Conservation (phyloP, 768 basidiomycete genomes). For the Fibroporia radiculosa region DNA sequence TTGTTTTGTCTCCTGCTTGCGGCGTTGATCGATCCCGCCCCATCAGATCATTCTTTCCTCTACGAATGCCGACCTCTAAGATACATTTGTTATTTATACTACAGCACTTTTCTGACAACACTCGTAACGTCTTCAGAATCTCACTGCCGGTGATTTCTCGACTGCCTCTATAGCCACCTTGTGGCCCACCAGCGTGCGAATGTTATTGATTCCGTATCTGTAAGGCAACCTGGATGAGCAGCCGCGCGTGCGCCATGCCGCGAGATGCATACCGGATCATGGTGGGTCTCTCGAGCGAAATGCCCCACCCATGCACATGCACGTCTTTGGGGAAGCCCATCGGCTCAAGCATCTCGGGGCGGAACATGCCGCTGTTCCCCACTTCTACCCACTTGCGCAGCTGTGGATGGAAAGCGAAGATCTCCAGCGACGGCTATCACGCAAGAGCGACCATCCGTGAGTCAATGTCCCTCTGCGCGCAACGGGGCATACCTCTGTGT, state of each 20-base stretch:
- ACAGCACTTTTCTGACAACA: too few species aligned
- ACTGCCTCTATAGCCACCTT: slow-evolving; percentile 89
- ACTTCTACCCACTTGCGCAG: slow-evolving; percentile 96
- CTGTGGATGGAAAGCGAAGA: slow-evolving; percentile 96
- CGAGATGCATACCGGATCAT: slow-evolving; percentile 80
- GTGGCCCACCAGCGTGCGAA: slow-evolving; percentile 93
- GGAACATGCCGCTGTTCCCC: slow-evolving; percentile 99
- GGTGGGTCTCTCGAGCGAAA: slow-evolving; percentile 90
- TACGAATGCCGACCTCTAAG: background rate
- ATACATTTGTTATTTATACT: too few species aligned
- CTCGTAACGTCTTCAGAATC: slow-evolving; percentile 55
- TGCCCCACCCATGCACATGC: slow-evolving; percentile 94
- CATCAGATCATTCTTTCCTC: background rate
- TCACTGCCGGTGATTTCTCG: slow-evolving; percentile 84
- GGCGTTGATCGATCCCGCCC: background rate
- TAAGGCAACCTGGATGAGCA: background rate
- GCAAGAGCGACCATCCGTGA: background rate
- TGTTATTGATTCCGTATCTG: slow-evolving; percentile 97
- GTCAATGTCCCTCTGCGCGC: slow-evolving; percentile 1
- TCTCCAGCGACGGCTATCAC: slow-evolving; percentile 92
- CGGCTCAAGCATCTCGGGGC: slow-evolving; percentile 97
- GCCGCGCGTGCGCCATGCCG: background rate
- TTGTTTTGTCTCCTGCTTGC: background rate
- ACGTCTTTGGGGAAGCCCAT: slow-evolving; percentile 98
- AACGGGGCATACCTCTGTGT: slow-evolving; percentile 66